A percentile compares a stretch with the other conserved stretches of the same genome.
These are phyloP conservation scores for Diaporthe ampelina DNA, from an alignment of 2,329 filamentous ascomycete genomes.

Conservation along the genomic window DNA sequence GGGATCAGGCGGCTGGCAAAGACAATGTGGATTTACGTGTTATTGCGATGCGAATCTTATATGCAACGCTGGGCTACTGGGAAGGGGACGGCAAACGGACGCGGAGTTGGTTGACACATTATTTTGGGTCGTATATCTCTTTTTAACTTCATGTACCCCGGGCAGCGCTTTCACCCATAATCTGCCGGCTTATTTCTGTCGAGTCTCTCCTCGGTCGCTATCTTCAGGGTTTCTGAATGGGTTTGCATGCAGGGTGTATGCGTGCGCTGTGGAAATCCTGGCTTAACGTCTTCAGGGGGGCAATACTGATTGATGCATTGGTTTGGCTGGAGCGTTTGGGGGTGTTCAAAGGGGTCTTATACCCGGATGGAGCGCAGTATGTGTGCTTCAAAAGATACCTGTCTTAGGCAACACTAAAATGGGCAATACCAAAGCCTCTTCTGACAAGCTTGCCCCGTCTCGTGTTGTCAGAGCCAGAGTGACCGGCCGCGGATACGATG, in stretches of 20 bases:
- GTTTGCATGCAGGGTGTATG: constrained; percentile 40
- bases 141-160: constrained; percentile 40
- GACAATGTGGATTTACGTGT: constrained; percentile 39
- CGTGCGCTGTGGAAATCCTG: constrained; percentile 41
- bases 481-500: background rate
- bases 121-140: constrained; percentile 39
- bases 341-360: constrained; percentile 42
- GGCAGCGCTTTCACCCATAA: constrained; percentile 40
- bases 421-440: constrained; percentile 32
- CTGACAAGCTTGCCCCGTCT: background rate
- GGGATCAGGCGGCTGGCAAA: constrained; percentile 42
- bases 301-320: constrained; percentile 42
- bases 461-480: too few species aligned
- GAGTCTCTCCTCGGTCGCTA: constrained; percentile 38
- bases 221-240: constrained; percentile 39
- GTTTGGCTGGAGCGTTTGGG: constrained; percentile 42
- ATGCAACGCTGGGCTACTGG: constrained; percentile 39
- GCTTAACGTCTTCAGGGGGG: constrained; percentile 38
- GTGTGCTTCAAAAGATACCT: constrained; percentile 37
- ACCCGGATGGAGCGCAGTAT: constrained; percentile 37
- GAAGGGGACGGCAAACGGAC: constrained; percentile 38
- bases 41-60: constrained; percentile 38
- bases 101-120: constrained; percentile 41
- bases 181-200: constrained; percentile 41
- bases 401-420: constrained; percentile 37